A percentile compares a stretch with the other conserved stretches of the same genome.
Conservation (phyloP, 2,329 filamentous ascomycete genomes). For the Bipolaris zeicola region DNA sequence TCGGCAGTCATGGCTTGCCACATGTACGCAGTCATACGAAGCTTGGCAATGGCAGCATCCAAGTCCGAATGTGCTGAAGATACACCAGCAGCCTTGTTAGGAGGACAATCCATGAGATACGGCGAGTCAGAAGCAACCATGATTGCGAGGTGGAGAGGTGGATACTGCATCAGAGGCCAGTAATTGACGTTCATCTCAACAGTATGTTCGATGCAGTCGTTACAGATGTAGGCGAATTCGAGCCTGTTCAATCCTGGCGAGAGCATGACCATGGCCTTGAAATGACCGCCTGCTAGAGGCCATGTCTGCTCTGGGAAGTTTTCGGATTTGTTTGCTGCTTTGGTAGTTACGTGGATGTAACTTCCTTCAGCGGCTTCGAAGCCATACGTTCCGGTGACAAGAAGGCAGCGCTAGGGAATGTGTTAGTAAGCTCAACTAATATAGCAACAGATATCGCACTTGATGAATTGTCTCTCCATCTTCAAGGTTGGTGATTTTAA, state of each 20-base stretch:
- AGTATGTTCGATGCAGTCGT: conserved; percentile 19
- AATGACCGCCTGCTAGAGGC: conserved; percentile 38
- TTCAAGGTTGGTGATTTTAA: conserved; percentile 27
- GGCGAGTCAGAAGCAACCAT: conserved; percentile 43
- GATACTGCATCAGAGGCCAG: conserved; percentile 37
- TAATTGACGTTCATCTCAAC: conserved; percentile 30
- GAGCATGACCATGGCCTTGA: conserved; percentile 42
- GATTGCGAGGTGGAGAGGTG: conserved; percentile 42
- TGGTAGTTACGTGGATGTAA: conserved; percentile 31
- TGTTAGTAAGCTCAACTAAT: not conserved
- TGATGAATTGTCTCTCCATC: conserved; percentile 39
- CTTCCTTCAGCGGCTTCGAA: conserved; percentile 22
- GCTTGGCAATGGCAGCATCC: conserved; percentile 39
- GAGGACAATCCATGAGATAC: conserved; percentile 39
- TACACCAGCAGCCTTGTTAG: conserved; percentile 30
- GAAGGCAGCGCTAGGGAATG: conserved; percentile 30
- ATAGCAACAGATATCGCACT: conserved; percentile 1
- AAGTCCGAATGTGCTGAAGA: conserved; percentile 36
- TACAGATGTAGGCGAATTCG: conserved; percentile 28
- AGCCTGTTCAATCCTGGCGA: conserved; percentile 33
- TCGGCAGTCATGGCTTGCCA: conserved; percentile 46
- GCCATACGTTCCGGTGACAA: conserved; percentile 35
- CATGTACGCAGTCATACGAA: conserved; percentile 45
- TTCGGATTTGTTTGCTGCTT: conserved; percentile 23
- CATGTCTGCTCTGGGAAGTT: conserved; percentile 41